These are phyloP conservation scores for Trichoderma semiorbis DNA, from an alignment of 2,329 filamentous ascomycete genomes.

Conservation along the genomic window DNA sequence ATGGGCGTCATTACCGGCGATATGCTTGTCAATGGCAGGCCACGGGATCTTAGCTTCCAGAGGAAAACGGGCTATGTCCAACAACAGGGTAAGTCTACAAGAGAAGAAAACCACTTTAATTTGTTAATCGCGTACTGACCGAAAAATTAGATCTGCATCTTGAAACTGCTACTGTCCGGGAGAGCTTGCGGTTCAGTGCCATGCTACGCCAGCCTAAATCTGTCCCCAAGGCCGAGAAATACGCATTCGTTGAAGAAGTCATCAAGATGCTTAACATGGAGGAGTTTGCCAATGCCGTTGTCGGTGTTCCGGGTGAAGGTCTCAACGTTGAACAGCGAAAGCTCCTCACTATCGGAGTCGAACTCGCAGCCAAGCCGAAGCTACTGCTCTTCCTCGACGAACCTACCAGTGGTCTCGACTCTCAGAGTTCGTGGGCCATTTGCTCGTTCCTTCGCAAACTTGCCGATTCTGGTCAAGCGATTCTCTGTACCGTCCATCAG, in stretches of 20 bases:
- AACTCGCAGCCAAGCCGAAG: slow-evolving; percentile 54
- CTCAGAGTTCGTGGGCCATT: slow-evolving; percentile 62
- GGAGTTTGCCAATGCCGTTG: slow-evolving; percentile 63
- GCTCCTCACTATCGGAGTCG: slow-evolving; percentile 59
- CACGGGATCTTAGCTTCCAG: slow-evolving; percentile 56
- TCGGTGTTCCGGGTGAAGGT: slow-evolving; percentile 59
- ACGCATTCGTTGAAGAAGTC: slow-evolving; percentile 60
- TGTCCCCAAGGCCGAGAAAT: slow-evolving; percentile 55
- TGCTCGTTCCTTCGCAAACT: slow-evolving; percentile 60
- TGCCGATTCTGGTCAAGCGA: slow-evolving; percentile 50
- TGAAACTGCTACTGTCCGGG: slow-evolving; percentile 52
- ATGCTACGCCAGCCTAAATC: slow-evolving; percentile 53
- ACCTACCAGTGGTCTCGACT: slow-evolving; percentile 60
- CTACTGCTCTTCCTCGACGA: slow-evolving; percentile 62
- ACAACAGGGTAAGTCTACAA: slow-evolving; percentile 49
- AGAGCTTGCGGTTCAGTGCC: slow-evolving; percentile 54
- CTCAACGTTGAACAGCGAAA: slow-evolving; percentile 62
- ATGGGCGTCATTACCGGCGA: slow-evolving; percentile 63
- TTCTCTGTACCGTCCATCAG: slow-evolving; percentile 55
- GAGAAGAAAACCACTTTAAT: background rate
- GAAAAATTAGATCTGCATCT: slow-evolving; percentile 48
- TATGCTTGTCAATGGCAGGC: slow-evolving; percentile 61
- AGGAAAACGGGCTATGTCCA: slow-evolving; percentile 66
- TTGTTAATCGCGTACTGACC: slow-evolving; percentile 6
- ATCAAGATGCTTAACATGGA: slow-evolving; percentile 65